Evolutionary conservation across 208 protist genomes (phyloP), one percentile per base, ranked within the genome.

Genomic region (Vickermania spadyakhi): DNA sequence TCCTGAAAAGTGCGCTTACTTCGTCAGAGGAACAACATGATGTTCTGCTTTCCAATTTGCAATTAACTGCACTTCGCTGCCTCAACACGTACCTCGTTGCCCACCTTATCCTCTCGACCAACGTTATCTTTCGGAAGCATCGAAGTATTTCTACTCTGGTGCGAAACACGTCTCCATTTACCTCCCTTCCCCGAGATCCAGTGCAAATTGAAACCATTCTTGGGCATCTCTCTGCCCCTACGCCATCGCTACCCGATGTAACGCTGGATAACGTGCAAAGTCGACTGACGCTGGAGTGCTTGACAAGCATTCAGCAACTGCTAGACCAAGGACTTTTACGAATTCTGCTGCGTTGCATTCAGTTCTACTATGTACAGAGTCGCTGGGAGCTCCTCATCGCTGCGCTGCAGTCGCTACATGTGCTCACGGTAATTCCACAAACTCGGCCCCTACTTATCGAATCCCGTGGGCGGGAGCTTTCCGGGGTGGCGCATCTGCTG

Each of bases 91-190:
- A 92, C 74, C 59, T 89, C 21, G 68, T 90, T 49, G 77, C 77
- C 22, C 79, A 91, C 56, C 62, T 94, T 29, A 89, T 94, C 81
- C 72, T 91, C 18, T 76, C 79, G 18, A 92, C 87, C 1, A 77
- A 82, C 52, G 87, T 91, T 14, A 65, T 91, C 29, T 94, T 94
- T 62, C 71, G 81, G 27, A 84, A 82, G 57, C 87, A 94, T 68
- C 79, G 81, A 2, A 73, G 78, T 42, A 65, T 94, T 18, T 85
- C 84, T 22, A 55, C 66, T 2, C 31, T 85, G 2, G 73, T 91
- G n/a, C 88, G 81, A n/a, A 79, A 89, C 41, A 72, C 74, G 14
- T 81, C 81, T 22, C 72, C 75, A 21, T 66, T 77, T 31, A 75
- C 56, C 28, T 82, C 86, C 28, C 70, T 94, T 31, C 84, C 84